Evolutionary conservation across 2,329 filamentous ascomycete species (phyloP).

Genomic region (Cylindrodendrum hubeiense): DNA sequence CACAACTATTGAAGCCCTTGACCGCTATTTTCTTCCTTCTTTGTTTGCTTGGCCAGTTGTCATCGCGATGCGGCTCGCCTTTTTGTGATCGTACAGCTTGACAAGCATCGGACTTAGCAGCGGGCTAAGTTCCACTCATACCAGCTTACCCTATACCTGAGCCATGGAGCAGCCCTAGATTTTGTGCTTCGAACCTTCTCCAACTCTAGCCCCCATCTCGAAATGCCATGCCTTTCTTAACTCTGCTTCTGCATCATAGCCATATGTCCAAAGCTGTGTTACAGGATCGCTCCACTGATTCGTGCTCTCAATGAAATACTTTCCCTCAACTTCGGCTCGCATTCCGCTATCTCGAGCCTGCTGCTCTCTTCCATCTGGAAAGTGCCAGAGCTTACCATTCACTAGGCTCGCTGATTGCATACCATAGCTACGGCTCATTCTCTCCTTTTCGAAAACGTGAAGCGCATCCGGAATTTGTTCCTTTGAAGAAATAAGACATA

Average conservation of each 20-base stretch:
- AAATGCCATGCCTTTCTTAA: conserved; percentile 34
- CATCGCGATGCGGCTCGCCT: too few relatives aligned
- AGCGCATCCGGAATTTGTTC: conserved; percentile 49
- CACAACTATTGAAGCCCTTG: too few relatives aligned
- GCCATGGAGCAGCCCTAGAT: background rate
- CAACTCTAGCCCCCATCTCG: background rate
- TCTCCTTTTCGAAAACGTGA: conserved; percentile 52
- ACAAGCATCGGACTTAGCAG: too few relatives aligned
- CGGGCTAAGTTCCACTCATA: too few relatives aligned
- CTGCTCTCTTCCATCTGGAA: conserved; percentile 56
- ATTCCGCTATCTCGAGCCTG: conserved; percentile 56
- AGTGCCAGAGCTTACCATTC: conserved; percentile 62
- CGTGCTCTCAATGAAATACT: conserved; percentile 52
- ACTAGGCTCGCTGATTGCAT: conserved; percentile 60
- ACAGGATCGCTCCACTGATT: conserved; percentile 63
- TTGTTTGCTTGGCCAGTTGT: too few relatives aligned
- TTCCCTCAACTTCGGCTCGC: conserved; percentile 53
- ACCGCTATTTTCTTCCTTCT: too few relatives aligned
- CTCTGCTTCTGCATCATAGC: conserved; percentile 58
- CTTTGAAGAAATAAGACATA: conserved; percentile 44
- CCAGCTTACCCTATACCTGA: too few relatives aligned
- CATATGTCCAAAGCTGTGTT: conserved; percentile 61
- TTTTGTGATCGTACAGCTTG: too few relatives aligned
- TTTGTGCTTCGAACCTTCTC: background rate
- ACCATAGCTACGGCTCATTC: conserved; percentile 48